phyloP scores from a whole-genome alignment of 2,329 filamentous ascomycete genomes.

The Hysterium pulicare region DNA sequence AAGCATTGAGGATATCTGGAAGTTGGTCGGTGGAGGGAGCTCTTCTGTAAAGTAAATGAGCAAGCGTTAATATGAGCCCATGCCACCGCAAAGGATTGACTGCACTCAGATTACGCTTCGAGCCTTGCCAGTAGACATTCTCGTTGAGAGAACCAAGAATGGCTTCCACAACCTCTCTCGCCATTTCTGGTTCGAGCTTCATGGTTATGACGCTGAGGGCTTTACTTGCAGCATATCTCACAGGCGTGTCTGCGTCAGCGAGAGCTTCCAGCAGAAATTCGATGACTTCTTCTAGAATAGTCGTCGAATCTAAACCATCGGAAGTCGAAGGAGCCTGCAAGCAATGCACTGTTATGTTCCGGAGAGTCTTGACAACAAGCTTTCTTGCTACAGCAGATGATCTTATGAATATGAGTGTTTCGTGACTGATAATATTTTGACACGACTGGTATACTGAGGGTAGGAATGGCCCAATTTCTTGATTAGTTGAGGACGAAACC shows the following conservation, averaged over 20 bases:
- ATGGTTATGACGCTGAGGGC: constrained; percentile 82
- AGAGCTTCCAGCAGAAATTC: constrained; percentile 75
- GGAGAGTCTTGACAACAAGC: constrained; percentile 77
- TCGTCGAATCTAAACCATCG: constrained; percentile 35
- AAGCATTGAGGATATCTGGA: constrained; percentile 68
- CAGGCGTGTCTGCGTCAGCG: constrained; percentile 84
- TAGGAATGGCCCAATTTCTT: constrained; percentile 68
- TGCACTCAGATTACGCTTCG: constrained; percentile 62
- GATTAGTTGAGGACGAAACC: constrained; percentile 66
- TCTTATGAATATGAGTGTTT: constrained; percentile 55
- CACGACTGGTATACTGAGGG: constrained; percentile 63
- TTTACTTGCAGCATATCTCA: constrained; percentile 88
- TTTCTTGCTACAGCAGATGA: constrained; percentile 79
- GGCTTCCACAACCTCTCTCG: constrained; percentile 80
- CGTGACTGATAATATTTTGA: constrained; percentile 55
- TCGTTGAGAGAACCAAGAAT: constrained; percentile 68
- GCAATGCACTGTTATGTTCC: constrained; percentile 67
- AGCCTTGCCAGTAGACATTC: constrained; percentile 56
- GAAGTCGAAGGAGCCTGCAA: constrained; percentile 43
- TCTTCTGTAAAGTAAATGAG: constrained; percentile 80
- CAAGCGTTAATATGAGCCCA: constrained; percentile 81
- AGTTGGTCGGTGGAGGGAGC: constrained; percentile 72
- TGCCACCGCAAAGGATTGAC: constrained; percentile 89
- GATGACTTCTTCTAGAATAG: constrained; percentile 70
- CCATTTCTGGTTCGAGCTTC: constrained; percentile 76